Evolutionary conservation across 2,329 filamentous ascomycete genomes (phyloP), one percentile per base, ranked within the genome.

Genomic region (Pseudocercospora cruenta): DNA sequence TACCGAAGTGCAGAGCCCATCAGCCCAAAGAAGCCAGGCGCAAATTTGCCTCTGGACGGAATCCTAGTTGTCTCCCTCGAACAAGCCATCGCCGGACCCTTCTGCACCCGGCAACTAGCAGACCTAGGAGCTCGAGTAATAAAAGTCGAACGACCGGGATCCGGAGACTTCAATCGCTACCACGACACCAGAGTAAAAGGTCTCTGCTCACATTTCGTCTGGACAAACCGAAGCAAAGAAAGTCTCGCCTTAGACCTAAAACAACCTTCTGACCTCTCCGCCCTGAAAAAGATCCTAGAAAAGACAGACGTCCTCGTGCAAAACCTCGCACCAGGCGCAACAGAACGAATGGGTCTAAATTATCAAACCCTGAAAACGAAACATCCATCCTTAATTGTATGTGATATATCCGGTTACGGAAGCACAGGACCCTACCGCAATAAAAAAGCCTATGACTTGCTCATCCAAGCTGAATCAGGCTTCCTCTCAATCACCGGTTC

Each of bases 361-460:
- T 97, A 93, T 75, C 88, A 90, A 33, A 91, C 91, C 0, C 80
- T 98, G 1, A 87, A 85, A 62, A 85, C 88, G 68, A 88, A 96
- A 76, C 97, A 97, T 75, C 93, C 94, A 0, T 81, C 84, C 4
- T 83, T 99, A 47, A 91, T 98, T 70, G 98, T 98, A 76, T 93
- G 94, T 24, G 96, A 93, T 71, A 96, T 99, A 72, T 97, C 94
- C 0, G 95, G 95, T 0, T 98, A 97, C 76, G 95, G 95, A 2
- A 94, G 97, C 77, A 96, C 91, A 1, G 95, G 95, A 0, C 94
- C 95, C 0, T 97, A 96, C 79, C 87, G 90, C 1, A 86, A 89
- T 70, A 87, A 95, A n/a, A 93, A 95, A 9, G 95, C 95, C 2
- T 99, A 98, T 82, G 95, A 99, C 79, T 94, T 98, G 71, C 97